These are phyloP conservation scores for Penicillium paneum DNA, from an alignment of 2,329 filamentous ascomycete genomes.

Conservation along the genomic window DNA sequence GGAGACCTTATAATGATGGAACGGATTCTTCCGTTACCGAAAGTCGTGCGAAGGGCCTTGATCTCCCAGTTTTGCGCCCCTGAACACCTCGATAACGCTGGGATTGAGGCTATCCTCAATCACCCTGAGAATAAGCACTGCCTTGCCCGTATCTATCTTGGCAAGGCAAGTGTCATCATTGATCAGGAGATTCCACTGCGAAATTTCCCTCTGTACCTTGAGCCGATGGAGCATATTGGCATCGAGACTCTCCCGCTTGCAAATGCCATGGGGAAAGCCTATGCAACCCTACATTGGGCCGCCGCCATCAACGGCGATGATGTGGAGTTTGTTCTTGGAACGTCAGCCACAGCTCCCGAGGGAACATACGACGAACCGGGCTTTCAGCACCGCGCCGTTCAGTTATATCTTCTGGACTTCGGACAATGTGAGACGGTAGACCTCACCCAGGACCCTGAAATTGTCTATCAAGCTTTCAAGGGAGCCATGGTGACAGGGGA, in stretches of 20 bases:
- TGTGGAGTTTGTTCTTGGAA: slow-evolving; percentile 16
- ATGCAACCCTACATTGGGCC: slow-evolving; percentile 13
- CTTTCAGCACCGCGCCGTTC: slow-evolving; percentile 1
- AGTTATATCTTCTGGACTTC: background rate
- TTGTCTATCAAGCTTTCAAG: slow-evolving; percentile 15
- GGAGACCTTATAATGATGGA: slow-evolving; percentile 6
- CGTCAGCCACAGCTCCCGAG: background rate
- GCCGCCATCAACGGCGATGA: slow-evolving; percentile 9
- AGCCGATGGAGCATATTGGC: background rate
- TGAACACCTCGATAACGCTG: background rate
- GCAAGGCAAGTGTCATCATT: background rate
- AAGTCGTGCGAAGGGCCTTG: slow-evolving; percentile 4
- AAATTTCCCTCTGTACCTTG: slow-evolving; percentile 10
- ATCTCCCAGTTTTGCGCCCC: background rate
- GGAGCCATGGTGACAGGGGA: slow-evolving; percentile 15
- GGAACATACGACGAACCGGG: background rate
- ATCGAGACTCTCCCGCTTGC: slow-evolving; percentile 6
- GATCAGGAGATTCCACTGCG: background rate
- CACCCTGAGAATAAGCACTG: slow-evolving; percentile 9
- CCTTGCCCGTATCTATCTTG: slow-evolving; percentile 8
- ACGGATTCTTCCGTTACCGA: slow-evolving; percentile 10
- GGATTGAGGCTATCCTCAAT: background rate
- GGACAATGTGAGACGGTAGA: background rate
- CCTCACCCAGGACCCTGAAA: background rate
- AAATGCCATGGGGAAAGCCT: slow-evolving; percentile 8